These are phyloP conservation scores for Kandelia obovata DNA, from an alignment of 345 rosid genomes.

Conservation along the genomic window DNA sequence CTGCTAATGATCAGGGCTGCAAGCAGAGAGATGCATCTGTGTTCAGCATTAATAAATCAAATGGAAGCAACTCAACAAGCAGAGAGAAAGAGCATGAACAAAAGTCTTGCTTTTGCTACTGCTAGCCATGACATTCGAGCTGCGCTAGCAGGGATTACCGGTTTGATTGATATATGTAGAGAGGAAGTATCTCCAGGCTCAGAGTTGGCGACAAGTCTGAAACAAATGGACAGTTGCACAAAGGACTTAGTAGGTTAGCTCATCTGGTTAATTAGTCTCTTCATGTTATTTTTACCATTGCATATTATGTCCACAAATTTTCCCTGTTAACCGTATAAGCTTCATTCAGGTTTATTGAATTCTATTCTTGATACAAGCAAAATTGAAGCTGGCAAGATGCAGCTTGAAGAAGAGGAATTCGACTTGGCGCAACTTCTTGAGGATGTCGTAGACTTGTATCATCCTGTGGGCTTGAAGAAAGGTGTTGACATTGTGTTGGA, in stretches of 20 bases:
- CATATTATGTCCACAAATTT: not conserved
- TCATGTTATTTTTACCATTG: not conserved
- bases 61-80: slow-evolving; percentile 80
- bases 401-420: slow-evolving; percentile 64
- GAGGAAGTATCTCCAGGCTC: slow-evolving; percentile 40
- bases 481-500: slow-evolving; percentile 69
- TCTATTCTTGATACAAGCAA: slow-evolving; percentile 73
- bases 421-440: slow-evolving; percentile 54
- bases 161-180: slow-evolving; percentile 46
- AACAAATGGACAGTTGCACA: slow-evolving; percentile 44
- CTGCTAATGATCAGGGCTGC: slow-evolving; percentile 36
- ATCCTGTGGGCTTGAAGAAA: slow-evolving; percentile 56
- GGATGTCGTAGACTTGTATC: slow-evolving; percentile 51
- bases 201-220: slow-evolving; percentile 37
- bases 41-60: slow-evolving; percentile 54
- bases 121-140: slow-evolving; percentile 84
- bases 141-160: slow-evolving; percentile 55
- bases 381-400: slow-evolving; percentile 80
- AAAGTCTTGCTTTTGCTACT: slow-evolving; percentile 60
- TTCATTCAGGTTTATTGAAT: slow-evolving; percentile 49
- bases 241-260: slow-evolving; percentile 56
- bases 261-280: not conserved
- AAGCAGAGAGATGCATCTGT: slow-evolving; percentile 43
- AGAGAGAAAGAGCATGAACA: slow-evolving; percentile 69
- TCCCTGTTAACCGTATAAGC: not conserved